Base-by-base conservation (phyloP, 495 filamentous ascomycete species). In the Chaetomium fimeti region DNA sequence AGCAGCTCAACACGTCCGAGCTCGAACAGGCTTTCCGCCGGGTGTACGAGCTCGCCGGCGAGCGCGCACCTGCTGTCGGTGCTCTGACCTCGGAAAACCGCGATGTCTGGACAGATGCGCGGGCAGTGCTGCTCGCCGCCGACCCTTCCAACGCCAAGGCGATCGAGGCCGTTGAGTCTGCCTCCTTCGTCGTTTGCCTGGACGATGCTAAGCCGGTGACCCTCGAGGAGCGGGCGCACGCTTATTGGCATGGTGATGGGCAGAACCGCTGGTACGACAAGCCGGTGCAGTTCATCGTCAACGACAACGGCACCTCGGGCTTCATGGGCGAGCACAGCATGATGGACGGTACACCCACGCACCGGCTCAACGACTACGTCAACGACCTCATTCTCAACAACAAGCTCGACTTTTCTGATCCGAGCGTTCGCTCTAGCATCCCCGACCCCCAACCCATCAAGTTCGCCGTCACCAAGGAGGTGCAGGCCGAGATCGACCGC, bases 291-390 rank as follows among this genome's bases (percentile, higher is more conserved):
- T 98, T 99, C 78, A 93, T 99, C 72, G 73, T 99, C 78, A 97
- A 96, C 77, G 93, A 98, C 71, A 99, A 99, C 77, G 95, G 92
- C 68, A 95, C 94, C 18, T 90, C 95, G 27, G 95, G 95, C 64
- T 99, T 99, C 83, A 91, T 90, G 81, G 95, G 95, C 72, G 95
- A 99, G 82, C 95, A 99, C 82, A 92, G 88, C 78, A 98, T 99
- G 95, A 99, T 99, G 95, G 95, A 99, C 75, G 95, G 95, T 62
- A 99, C 93, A 29, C 92, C 95, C 2, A 99, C 95, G 15, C 93
- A 98, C 77, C 87, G 95, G 4, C 85, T 99, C 36, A 98, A 96
- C 76, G 94, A 99, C 83, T 91, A 90, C 74, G 83, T 92, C 76
- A 94, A 93, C 82, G 84, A 85, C 71, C 79, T 91, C 69, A 96